Percentiles rank a stretch among this genome's conserved stretches.
Evolutionary conservation across 2,329 filamentous ascomycete species (phyloP).

Genomic region (Truncatella angustata): DNA sequence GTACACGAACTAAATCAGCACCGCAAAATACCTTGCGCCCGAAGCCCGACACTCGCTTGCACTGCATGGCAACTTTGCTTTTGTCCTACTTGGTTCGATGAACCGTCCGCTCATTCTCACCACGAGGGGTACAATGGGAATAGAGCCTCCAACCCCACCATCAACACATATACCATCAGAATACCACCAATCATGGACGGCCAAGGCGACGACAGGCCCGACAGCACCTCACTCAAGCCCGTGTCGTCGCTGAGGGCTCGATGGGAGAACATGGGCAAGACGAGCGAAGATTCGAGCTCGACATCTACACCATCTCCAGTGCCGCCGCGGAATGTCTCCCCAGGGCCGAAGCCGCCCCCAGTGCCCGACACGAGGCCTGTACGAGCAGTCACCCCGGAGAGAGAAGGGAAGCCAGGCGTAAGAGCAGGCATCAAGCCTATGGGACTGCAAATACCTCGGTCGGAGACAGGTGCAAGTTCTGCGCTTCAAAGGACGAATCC

Average conservation of each 20-base stretch:
- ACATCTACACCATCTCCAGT: slow-evolving; percentile 26
- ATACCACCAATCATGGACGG: slow-evolving; percentile 38
- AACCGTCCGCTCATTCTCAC: neutral
- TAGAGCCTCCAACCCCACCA: slow-evolving; percentile 2
- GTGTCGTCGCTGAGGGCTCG: slow-evolving; percentile 79
- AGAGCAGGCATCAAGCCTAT: slow-evolving; percentile 17
- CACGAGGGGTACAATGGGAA: slow-evolving; percentile 6
- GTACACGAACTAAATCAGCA: neutral
- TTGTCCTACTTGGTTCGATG: slow-evolving; percentile 1
- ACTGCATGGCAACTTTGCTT: neutral
- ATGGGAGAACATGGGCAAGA: slow-evolving; percentile 73
- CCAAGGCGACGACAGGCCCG: slow-evolving; percentile 57
- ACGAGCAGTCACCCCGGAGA: slow-evolving; percentile 21
- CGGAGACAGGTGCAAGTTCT: slow-evolving; percentile 18
- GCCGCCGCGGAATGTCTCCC: slow-evolving; percentile 31
- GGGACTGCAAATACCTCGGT: slow-evolving; percentile 19
- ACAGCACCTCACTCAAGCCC: slow-evolving; percentile 77
- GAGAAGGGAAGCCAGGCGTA: slow-evolving; percentile 24
- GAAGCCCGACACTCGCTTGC: neutral
- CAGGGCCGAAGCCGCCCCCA: slow-evolving; percentile 30
- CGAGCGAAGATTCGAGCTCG: slow-evolving; percentile 34
- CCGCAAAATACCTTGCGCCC: neutral
- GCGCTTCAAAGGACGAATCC: slow-evolving; percentile 39
- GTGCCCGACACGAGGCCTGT: slow-evolving; percentile 29
- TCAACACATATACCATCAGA: neutral